Base-by-base conservation (phyloP, 768 basidiomycete genomes). In the Kwoniella heveanensis region DNA sequence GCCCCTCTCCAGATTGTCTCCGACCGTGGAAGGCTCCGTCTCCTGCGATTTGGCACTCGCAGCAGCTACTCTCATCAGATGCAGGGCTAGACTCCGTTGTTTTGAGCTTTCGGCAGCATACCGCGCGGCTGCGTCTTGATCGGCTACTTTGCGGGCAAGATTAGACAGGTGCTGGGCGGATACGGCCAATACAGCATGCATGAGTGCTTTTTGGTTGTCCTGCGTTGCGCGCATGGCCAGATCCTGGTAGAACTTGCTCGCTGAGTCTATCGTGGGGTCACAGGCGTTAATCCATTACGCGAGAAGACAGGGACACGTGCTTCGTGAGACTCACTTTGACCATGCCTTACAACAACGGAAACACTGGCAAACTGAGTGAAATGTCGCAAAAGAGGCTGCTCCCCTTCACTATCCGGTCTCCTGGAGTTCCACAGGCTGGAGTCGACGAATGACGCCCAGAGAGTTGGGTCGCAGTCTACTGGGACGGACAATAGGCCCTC, bases 301-400 rank as follows among this genome's bases (percentile, higher is more conserved):
- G 32, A 5, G 7, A 32, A 32, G 32, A 5, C 32, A n/a, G n/a
- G n/a, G 39, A 12, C 47, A n/a, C 7, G 6, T 8, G 19, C 47
- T 48, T 25, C 7, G 5, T 6, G 47, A 7, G 7, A 48, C 47
- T 48, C 47, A 48, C 47, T 48, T 48, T n/a, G 47, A n/a, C 47
- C 47, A 5, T 48, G n/a, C 8, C 24, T n/a, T 5, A 48, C 24
- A n/a, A 48, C 19, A 25, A 48, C 47, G 24, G n/a, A n/a, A 25
- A 48, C 24, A 25, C n/a, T n/a, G 19, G 47, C 24, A 48, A 48
- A 48, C 47, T 48, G 47, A n/a, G n/a, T 48, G 19, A n/a, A 48
- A 48, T 48, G 47, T 19, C 19, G n/a, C 47, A n/a, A 48, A 8
- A 48, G 47, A 19, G n/a, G 19, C n/a, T n/a, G 19, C 24, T 48